phyloP scores from a whole-genome alignment of 805 yeast species.

The Scheffersomyces stipitis region DNA sequence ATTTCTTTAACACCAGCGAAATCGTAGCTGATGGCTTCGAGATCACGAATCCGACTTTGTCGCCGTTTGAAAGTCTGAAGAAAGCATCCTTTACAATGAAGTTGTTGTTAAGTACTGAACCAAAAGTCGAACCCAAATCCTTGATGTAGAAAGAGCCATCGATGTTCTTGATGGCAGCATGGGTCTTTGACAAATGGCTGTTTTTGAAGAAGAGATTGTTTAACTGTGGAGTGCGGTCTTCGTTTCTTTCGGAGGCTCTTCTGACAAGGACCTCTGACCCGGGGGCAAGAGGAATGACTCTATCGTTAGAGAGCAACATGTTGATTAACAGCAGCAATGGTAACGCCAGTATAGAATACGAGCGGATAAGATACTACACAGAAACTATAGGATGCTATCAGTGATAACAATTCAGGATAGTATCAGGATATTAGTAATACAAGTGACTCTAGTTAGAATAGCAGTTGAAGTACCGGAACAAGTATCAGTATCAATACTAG shows the following conservation, averaged over 20 bases:
- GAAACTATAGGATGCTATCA: too few species aligned
- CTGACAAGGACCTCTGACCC: conserved; percentile 16
- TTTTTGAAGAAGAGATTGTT: conserved; percentile 33
- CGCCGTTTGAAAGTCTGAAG: conserved; percentile 21
- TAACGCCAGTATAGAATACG: too few species aligned
- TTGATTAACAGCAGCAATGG: too few species aligned
- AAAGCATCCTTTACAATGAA: conserved; percentile 14
- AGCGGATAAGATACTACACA: too few species aligned
- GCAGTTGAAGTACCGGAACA: too few species aligned
- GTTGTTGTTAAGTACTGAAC: conserved; percentile 32
- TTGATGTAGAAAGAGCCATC: conserved; percentile 21
- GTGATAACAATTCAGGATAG: too few species aligned
- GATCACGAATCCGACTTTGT: conserved; percentile 35
- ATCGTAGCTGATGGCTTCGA: conserved; percentile 27
- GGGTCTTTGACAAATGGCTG: conserved; percentile 38
- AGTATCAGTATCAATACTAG: too few species aligned
- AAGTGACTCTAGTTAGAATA: too few species aligned
- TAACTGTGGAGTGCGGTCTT: conserved; percentile 20
- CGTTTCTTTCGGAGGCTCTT: conserved; percentile 34
- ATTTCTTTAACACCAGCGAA: conserved; percentile 9
- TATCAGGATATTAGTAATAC: too few species aligned
- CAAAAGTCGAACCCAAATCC: conserved; percentile 39
- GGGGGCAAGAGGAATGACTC: conserved; percentile 10
- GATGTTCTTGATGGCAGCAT: conserved; percentile 26
- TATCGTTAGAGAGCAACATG: conserved; percentile 7